Evolutionary conservation across 495 filamentous ascomycete species (phyloP), one percentile per base, ranked within the genome.

Genomic region (Lasiosphaeria hispida): DNA sequence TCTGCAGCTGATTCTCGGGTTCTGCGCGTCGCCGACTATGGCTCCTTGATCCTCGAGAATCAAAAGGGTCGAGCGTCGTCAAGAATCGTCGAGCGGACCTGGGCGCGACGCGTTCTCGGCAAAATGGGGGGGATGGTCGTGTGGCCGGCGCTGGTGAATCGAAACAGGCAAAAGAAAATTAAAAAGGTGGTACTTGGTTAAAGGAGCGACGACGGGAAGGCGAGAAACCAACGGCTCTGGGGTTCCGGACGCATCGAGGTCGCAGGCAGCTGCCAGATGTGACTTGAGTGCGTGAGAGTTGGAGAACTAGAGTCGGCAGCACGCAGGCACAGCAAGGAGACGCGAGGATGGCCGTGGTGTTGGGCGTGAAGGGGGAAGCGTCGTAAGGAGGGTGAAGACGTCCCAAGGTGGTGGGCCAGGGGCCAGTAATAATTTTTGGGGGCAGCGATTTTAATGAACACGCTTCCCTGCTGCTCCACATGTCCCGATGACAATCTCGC

Each of bases 1-100:
- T 74, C 80, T 79, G 78, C 77, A 70, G 72, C 79, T 77, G 72
- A 70, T 66, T 66, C 77, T 79, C 74, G 69, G 61, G 61, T 62
- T 64, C 62, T 51, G 59, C 66, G 56, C 52, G 66, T 65, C 59
- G 48, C 65, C 60, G 42, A 52, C 57, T 53, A 30, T 2, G 23
- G 57, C 56, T 61, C 51, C 53, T 44, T 35, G 23, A 30, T 5
- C 23, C 23, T 30, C 23, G 23, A 23, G 33, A 39, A 40, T 19
- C 34, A 36, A 11, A 45, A 41, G 48, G 13, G 17, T 5, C 41
- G 19, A 45, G 9, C 34, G 17, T 38, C 45, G 35, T 44, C 14
- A 34, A 53, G 13, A 48, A 53, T 52, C 40, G 66, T 63, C 43
- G 54, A 55, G 48, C 39, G 49, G 60, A 47, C 43, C 56, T 19